Base-by-base conservation (phyloP, 2,329 filamentous ascomycete species). In the Talaromyces sp. region DNA sequence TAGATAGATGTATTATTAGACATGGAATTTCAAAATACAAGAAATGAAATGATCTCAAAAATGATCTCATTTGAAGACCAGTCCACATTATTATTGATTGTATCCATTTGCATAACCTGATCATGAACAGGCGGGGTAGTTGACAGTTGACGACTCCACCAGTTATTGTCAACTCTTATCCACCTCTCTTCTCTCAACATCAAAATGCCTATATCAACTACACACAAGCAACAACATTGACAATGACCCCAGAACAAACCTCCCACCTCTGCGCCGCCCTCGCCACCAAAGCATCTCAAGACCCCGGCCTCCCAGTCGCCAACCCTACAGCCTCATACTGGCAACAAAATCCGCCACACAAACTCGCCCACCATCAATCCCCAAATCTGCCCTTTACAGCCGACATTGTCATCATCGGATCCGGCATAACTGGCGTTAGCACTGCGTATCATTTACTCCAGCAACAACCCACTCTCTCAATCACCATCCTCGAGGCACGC, bases 251-350 rank as follows among this genome's bases (percentile, higher is more conserved):
- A 51, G 55, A 61, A 19, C n/a, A 38, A 2, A 67, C 67, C 56
- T 74, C 19, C 17, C 27, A 32, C 8, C 54, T 61, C 21, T 59
- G 56, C 21, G 17, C 21, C 7, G 53, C 51, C 12, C 59, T 61
- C 14, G 62, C 54, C 31, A 38, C 55, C 26, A 59, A 56, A 41
- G 59, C 62, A n/a, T 48, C 54, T 9, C 53, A 21, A 27, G 74
- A 76, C 52, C 75, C 75, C 26, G 71, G 71, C 19, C 63, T 75
- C 7, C 76, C 77, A 1, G 66, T 68, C 3, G 55, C 66, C 0
- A 70, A 74, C 41, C 74, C 76, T 2, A 77, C 74, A 1, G 24
- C 65, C 7, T 70, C 76, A 4, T 74, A 71, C 57, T 76, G 74
- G 74, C 73, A 75, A 63, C 73, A 75, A 63, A 65, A 67, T n/a